Evolutionary conservation across 805 yeast species (phyloP).

Genomic region (Cyberlindnera maritima): DNA sequence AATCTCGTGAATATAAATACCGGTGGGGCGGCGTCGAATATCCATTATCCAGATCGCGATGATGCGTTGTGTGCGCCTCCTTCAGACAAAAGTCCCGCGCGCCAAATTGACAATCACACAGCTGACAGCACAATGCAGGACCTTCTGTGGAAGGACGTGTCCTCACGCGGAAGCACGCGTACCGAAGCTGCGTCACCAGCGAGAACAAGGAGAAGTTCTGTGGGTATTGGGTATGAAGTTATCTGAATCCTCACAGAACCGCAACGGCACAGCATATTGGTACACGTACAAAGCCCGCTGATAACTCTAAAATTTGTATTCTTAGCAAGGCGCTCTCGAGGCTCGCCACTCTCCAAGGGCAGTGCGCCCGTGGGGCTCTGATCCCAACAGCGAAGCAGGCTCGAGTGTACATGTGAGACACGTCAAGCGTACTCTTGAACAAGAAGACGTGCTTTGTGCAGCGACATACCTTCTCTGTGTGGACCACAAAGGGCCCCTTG

Average conservation of each 20-base stretch:
- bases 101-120: constrained; percentile 9
- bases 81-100: constrained; percentile 3
- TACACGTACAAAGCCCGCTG: too few species aligned
- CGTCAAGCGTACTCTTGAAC: not conserved
- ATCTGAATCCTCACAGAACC: too few species aligned
- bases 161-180: not conserved
- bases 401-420: not conserved
- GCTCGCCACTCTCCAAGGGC: not conserved
- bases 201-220: not conserved
- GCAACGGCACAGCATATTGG: too few species aligned
- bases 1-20: constrained; percentile 9
- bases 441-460: constrained; percentile 4
- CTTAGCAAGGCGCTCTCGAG: too few species aligned
- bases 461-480: not conserved
- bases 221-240: not conserved
- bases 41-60: constrained; percentile 19
- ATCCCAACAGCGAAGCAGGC: not conserved
- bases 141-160: constrained; percentile 2
- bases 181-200: constrained; percentile 5
- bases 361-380: not conserved
- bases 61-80: constrained; percentile 10
- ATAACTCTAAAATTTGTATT: too few species aligned
- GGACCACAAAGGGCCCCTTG: constrained; percentile 9
- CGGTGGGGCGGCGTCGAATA: constrained; percentile 10
- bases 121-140: constrained; percentile 16